Evolutionary conservation across 352 stramenopile species (phyloP).

Genomic region (Globisporangium abappressorium): DNA sequence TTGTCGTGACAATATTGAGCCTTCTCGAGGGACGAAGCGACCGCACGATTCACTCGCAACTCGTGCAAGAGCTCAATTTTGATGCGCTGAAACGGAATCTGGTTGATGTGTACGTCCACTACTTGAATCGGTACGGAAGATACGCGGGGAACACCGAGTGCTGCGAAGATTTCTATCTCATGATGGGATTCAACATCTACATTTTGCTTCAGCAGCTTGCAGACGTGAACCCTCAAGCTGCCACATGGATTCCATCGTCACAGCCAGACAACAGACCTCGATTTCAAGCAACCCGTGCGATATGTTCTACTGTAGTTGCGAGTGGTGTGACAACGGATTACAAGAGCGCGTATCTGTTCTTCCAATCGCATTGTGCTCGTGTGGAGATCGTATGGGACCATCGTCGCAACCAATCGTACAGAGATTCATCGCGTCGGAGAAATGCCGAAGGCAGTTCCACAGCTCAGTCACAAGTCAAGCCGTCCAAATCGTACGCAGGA

Average conservation of each 20-base stretch:
- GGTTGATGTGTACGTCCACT: slow-evolving; percentile 55
- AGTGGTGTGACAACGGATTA: slow-evolving; percentile 27
- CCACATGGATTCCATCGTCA: slow-evolving; percentile 37
- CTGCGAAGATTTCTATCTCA: slow-evolving; percentile 62
- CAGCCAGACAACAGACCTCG: slow-evolving; percentile 2
- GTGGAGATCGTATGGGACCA: slow-evolving; percentile 72
- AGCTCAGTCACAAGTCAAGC: neutral
- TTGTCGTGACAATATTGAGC: slow-evolving; percentile 61
- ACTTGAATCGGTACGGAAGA: slow-evolving; percentile 26
- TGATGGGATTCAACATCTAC: slow-evolving; percentile 79
- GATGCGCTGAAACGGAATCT: slow-evolving; percentile 63
- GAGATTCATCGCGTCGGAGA: neutral
- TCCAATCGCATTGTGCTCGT: slow-evolving; percentile 57
- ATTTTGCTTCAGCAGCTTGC: slow-evolving; percentile 68
- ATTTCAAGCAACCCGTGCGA: neutral
- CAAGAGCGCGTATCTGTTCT: slow-evolving; percentile 53
- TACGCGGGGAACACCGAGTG: slow-evolving; percentile 63
- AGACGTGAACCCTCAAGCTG: slow-evolving; percentile 37
- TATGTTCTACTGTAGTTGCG: neutral
- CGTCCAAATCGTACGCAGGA: neutral
- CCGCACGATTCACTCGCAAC: slow-evolving; percentile 49
- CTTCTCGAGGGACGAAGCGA: slow-evolving; percentile 65
- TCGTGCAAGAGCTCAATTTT: slow-evolving; percentile 74
- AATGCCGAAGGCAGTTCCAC: neutral
- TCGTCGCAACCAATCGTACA: slow-evolving; percentile 7